Base-by-base conservation (phyloP, 2,329 filamentous ascomycete species). In the Ramichloridium luteum region DNA sequence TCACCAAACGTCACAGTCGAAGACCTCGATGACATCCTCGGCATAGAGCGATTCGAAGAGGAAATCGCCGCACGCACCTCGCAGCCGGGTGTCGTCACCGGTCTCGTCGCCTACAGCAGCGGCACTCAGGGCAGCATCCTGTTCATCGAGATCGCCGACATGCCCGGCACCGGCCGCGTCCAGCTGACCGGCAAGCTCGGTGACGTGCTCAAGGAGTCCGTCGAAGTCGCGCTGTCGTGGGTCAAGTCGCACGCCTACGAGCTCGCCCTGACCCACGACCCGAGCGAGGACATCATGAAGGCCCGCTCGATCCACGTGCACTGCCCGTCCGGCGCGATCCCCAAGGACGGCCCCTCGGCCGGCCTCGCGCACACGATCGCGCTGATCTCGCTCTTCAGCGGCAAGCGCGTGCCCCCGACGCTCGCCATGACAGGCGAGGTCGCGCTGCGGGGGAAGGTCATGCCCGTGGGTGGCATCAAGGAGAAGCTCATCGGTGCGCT, bases 101-200 rank as follows among this genome's bases (percentile, higher is more conserved):
- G 90, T 10, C 76, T 98, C 17, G 90, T 98, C 11, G 90, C 90
- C 6, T 98, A 94, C 62, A 84, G 79, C 50, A 80, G 79, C 3
- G 88, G 90, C 30, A 85, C 85, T 28, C 88, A 94, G 55, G 90
- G 90, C 40, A 86, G 81, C 52, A 98, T 98, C 49, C 70, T 98
- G 34, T 98, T 98, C 65, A 98, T 98, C 48, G 90, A 98, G 60
- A 84, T 94, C 27, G 84, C 88, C 8, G 86, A 93, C 53, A 96
- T 96, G 85, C 90, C 90, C 0, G 90, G 90, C 26, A 78, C 74
- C 35, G 90, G 90, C 18, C 77, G 80, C 32, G 84, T 98, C 20
- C 90, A 96, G 60, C 74, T 98, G 15, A 98, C 90, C 1, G 90
- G 90, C 39, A 96, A 93, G 56, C 74, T 98, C 5, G 90, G 90